These are phyloP conservation scores for Proliferodiscus dingleyae DNA, from an alignment of 2,329 filamentous ascomycete genomes.

Conservation along the genomic window DNA sequence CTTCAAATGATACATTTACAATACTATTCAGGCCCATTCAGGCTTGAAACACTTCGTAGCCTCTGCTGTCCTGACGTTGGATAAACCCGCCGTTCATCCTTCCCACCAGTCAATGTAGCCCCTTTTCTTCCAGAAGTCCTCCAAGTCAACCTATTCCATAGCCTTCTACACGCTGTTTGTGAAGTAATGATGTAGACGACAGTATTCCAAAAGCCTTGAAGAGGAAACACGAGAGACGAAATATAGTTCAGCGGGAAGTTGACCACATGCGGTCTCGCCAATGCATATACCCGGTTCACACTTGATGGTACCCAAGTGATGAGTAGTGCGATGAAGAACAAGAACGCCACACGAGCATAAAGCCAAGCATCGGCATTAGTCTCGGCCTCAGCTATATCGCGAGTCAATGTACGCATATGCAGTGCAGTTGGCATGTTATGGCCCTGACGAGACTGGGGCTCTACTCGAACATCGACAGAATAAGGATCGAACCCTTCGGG, in stretches of 20 bases:
- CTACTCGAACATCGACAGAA: background rate
- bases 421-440: conserved; percentile 9
- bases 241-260: conserved; percentile 11
- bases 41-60: conserved; percentile 8
- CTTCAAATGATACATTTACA: too few species aligned
- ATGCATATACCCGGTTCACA: conserved; percentile 9
- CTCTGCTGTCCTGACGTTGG: conserved; percentile 7
- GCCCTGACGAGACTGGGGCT: conserved; percentile 27
- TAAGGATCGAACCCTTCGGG: background rate
- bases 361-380: conserved; percentile 51
- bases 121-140: conserved; percentile 2
- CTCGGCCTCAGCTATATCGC: conserved; percentile 1
- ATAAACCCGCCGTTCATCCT: background rate
- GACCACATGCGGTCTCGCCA: conserved; percentile 1
- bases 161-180: conserved; percentile 38
- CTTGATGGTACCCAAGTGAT: conserved; percentile 53
- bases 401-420: conserved; percentile 4
- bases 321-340: conserved; percentile 65
- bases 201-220: conserved; percentile 79
- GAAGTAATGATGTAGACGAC: conserved; percentile 69
- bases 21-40: background rate
- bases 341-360: conserved; percentile 62
- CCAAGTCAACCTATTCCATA: background rate
- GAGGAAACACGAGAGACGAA: conserved; percentile 7
- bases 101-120: conserved; percentile 1